phyloP scores from a whole-genome alignment of 495 filamentous ascomycete genomes.

The Neurospora sp. region DNA sequence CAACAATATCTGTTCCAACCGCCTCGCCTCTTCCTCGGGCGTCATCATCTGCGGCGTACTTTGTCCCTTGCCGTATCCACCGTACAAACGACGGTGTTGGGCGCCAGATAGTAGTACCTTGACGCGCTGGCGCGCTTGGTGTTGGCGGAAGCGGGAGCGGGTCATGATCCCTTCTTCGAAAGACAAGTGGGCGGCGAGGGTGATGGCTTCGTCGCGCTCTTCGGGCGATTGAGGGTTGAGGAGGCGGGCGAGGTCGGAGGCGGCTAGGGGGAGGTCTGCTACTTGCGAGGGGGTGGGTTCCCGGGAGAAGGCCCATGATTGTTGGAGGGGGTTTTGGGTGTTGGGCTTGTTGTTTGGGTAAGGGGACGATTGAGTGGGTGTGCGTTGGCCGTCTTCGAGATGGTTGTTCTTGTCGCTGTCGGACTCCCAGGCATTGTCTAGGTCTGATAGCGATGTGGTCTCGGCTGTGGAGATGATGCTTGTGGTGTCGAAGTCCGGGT shows the following conservation, averaged over 20 bases:
- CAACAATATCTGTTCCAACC: conserved; percentile 77
- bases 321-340: neutral
- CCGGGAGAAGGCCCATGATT: conserved; percentile 26
- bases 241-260: conserved; percentile 63
- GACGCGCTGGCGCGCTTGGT: conserved; percentile 53
- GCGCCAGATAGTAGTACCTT: conserved; percentile 50
- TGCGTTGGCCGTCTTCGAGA: conserved; percentile 51
- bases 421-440: conserved; percentile 45
- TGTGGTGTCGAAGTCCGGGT: conserved; percentile 62
- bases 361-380: conserved; percentile 52
- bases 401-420: conserved; percentile 23
- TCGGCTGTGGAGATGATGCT: conserved; percentile 59
- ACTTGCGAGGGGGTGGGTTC: conserved; percentile 43
- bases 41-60: conserved; percentile 23
- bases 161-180: conserved; percentile 59
- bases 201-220: conserved; percentile 67
- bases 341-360: conserved; percentile 1
- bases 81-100: conserved; percentile 10
- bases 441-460: conserved; percentile 8
- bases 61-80: neutral
- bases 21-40: conserved; percentile 63
- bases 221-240: conserved; percentile 72
- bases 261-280: conserved; percentile 53
- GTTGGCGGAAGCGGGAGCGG: conserved; percentile 60
- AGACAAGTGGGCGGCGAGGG: conserved; percentile 71